Base-by-base conservation (phyloP, 768 basidiomycete genomes). In the Strobilomyces confusus region DNA sequence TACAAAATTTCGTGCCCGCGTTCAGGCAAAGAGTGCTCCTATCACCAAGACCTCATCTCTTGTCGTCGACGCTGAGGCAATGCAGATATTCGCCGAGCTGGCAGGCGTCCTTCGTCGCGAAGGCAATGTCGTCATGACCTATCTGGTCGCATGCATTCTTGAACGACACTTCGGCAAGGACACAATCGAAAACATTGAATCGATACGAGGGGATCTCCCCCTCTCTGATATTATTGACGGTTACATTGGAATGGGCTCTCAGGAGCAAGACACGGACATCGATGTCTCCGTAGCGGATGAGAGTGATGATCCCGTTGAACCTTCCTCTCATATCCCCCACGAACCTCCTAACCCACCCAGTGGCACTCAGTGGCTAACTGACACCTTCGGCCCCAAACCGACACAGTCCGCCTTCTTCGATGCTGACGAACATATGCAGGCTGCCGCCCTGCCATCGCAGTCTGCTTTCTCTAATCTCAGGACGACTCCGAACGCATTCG, bases 101-200 rank as follows among this genome's bases (percentile, higher is more conserved):
- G 86, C 81, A 0, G 66, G 63, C 5, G 80, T 83, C 25, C 77
- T 91, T 23, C 78, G 83, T 52, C 78, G 85, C 40, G 78, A 88
- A 59, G 84, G 84, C 38, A 81, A 78, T 48, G 70, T 75, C 2
- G 70, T 83, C 14, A 89, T 92, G 80, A 87, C 92, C 2, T 97
- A 88, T 63, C 81, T 98, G 23, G 82, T 97, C 23, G 92, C 89
- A 0, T 97, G 93, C 64, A 81, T 98, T 44, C 74, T 94, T 41
- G 91, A 95, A 66, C 73, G 86, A n/a, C 76, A 92, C 44, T 94
- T 98, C 65, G 86, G 88, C 59, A 79, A 82, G 60, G 88, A 87
- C 41, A 82, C 90, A 5, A 83, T 90, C 55, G 84, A 89, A 5
- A 81, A 87, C 49, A 87, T 90, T 33, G 87, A 89, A 59, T 67